phyloP scores from a whole-genome alignment of 805 yeast species.

The Myxozyma melibiosi region DNA sequence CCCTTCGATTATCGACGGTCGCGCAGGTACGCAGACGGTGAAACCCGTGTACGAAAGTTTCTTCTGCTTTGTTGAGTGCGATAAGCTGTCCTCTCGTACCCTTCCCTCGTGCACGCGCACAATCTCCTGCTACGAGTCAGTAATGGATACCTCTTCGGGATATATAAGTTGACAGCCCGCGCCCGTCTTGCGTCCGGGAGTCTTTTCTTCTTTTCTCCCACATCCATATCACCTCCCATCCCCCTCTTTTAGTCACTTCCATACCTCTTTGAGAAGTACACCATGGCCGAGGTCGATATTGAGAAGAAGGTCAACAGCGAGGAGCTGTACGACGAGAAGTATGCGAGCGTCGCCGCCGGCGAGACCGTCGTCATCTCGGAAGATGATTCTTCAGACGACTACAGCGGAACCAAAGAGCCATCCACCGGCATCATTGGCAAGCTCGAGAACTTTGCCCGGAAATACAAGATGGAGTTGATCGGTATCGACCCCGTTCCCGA shows the following conservation, averaged over 20 bases:
- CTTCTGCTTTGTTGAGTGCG: no score
- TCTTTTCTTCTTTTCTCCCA: no score
- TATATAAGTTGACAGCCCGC: no score
- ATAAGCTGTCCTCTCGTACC: no score
- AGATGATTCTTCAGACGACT: not conserved
- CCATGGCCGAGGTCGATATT: constrained; percentile 1
- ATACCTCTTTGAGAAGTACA: not conserved
- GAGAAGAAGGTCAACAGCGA: not conserved
- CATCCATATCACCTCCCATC: no score
- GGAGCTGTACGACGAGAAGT: constrained; percentile 5
- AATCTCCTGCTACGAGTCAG: no score
- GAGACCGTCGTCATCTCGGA: constrained; percentile 3
- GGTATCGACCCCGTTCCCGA: constrained; percentile 84
- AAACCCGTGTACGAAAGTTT: no score
- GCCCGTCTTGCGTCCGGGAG: no score
- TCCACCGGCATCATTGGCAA: not conserved
- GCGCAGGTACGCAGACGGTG: no score
- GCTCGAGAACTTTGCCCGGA: constrained; percentile 5
- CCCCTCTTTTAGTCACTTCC: not conserved
- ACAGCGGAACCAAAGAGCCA: not conserved
- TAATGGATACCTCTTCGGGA: no score
- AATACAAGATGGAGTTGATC: constrained; percentile 51
- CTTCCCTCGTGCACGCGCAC: no score
- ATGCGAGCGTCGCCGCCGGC: constrained; percentile 1
- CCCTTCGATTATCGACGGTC: no score